Conservation (phyloP, 495 filamentous ascomycete species). For the Penicillium arizonense region DNA sequence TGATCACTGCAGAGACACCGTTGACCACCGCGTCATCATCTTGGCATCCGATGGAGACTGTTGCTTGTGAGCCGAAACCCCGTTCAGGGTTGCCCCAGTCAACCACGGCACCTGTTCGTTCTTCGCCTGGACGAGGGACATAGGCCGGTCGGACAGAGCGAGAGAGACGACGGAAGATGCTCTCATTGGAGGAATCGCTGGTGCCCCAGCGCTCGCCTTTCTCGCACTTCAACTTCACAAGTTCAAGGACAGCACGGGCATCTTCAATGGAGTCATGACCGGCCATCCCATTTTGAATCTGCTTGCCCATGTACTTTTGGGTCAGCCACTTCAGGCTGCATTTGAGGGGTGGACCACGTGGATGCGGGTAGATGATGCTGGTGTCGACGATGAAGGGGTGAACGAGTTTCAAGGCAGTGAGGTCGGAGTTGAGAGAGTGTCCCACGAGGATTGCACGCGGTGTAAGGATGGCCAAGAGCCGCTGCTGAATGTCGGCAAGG, state of each 20-base stretch:
- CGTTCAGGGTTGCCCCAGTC: constrained; percentile 84
- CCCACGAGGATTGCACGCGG: constrained; percentile 80
- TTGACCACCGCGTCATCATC: constrained; percentile 73
- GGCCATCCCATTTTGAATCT: constrained; percentile 76
- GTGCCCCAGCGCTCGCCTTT: constrained; percentile 82
- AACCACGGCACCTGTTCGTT: constrained; percentile 74
- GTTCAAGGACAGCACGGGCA: constrained; percentile 82
- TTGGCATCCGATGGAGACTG: constrained; percentile 67
- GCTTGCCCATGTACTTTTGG: constrained; percentile 73
- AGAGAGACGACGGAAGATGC: constrained; percentile 79
- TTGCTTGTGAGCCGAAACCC: constrained; percentile 70
- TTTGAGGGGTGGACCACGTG: constrained; percentile 69
- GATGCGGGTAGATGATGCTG: constrained; percentile 78
- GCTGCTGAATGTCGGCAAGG: constrained; percentile 76
- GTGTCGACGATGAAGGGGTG: constrained; percentile 96
- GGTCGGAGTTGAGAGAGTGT: constrained; percentile 88
- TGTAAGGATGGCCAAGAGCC: constrained; percentile 68
- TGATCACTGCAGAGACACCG: constrained; percentile 63
- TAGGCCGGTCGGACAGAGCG: constrained; percentile 57
- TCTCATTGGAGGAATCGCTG: constrained; percentile 70
- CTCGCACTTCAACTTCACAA: constrained; percentile 93
- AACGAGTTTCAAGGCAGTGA: constrained; percentile 76
- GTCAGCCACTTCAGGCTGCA: constrained; percentile 80
- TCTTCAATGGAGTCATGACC: constrained; percentile 95
- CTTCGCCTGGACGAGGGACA: constrained; percentile 35